These are phyloP conservation scores for Trichoderma atrobrunneum DNA, from an alignment of 2,329 filamentous ascomycete genomes.

Conservation along the genomic window DNA sequence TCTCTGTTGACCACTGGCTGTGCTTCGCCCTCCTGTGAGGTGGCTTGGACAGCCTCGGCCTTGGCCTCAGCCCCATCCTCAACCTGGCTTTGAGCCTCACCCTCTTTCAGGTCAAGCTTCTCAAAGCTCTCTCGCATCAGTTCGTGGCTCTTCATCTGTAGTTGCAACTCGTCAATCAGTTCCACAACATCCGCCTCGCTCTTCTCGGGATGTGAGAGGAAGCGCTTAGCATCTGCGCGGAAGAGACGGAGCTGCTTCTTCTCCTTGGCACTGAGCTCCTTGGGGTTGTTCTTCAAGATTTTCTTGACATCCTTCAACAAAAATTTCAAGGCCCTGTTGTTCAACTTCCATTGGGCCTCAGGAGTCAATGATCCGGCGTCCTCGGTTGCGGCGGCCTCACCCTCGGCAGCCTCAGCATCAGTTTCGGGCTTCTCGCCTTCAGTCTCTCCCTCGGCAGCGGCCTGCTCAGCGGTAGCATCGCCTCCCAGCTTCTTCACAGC, in stretches of 20 bases:
- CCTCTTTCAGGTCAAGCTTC: constrained; percentile 28
- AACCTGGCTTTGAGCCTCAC: constrained; percentile 15
- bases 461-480: constrained; percentile 20
- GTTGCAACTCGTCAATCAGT: constrained; percentile 33
- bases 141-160: constrained; percentile 35
- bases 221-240: constrained; percentile 60
- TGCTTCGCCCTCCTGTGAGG: neutral
- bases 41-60: constrained; percentile 11
- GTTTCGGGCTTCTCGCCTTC: constrained; percentile 22
- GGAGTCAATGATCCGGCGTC: constrained; percentile 23
- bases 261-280: constrained; percentile 61
- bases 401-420: constrained; percentile 22
- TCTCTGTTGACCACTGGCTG: constrained; percentile 29
- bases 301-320: constrained; percentile 35
- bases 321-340: constrained; percentile 28
- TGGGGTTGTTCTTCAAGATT: constrained; percentile 43
- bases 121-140: constrained; percentile 32
- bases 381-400: constrained; percentile 25
- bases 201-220: constrained; percentile 47
- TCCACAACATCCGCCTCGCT: constrained; percentile 30
- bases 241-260: constrained; percentile 77
- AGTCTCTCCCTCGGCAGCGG: constrained; percentile 11
- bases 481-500: constrained; percentile 21
- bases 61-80: constrained; percentile 22
- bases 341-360: constrained; percentile 28